Base-by-base conservation (phyloP, 768 basidiomycete genomes). In the Filobasidium floriforme region DNA sequence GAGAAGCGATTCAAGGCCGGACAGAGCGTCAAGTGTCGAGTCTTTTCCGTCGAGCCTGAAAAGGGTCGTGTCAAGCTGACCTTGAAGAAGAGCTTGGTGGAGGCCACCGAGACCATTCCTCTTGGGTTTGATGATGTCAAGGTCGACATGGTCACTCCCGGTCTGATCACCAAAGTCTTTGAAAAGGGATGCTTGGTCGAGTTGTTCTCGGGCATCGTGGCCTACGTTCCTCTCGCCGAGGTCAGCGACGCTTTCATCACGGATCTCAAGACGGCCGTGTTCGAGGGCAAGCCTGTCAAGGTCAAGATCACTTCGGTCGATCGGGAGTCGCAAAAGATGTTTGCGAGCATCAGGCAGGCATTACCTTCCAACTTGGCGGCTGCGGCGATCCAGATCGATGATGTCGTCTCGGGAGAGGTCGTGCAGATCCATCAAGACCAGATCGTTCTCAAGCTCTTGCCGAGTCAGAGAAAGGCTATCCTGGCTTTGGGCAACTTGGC, bases 401-500 rank as follows among this genome's bases (percentile, higher is more conserved):
- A 75, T 41, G 65, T 66, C 4, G 76, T 79, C n/a, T 55, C 61
- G 14, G 79, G 75, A 26, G 57, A 70, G 19, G 71, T 97, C n/a
- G 75, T 83, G 18, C 89, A 89, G 68, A 82, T 99, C 26, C 94
- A 93, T 80, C 87, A 88, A 72, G 86, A 90, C 66, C 90, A 97
- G 71, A 83, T 85, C 32, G 82, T 92, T 26, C 80, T 98, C 59
- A 83, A 84, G 14, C 83, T 97, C 28, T 81, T 85, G 63, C 87
- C 88, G 1, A 85, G 84, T 3, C 81, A 84, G 70, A 82, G 88
- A 49, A 86, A 86, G 44, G 92, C 90, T 0, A 82, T 97, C 28
- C 80, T 97, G n/a, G 91, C 93, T 0, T 80, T 96, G 68, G 88
- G 88, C 74, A 89, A 89, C 69, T 81, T 97, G 65, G 92, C 93